Base-by-base conservation (phyloP, 345 rosid species). In the Lepidium africanum region DNA sequence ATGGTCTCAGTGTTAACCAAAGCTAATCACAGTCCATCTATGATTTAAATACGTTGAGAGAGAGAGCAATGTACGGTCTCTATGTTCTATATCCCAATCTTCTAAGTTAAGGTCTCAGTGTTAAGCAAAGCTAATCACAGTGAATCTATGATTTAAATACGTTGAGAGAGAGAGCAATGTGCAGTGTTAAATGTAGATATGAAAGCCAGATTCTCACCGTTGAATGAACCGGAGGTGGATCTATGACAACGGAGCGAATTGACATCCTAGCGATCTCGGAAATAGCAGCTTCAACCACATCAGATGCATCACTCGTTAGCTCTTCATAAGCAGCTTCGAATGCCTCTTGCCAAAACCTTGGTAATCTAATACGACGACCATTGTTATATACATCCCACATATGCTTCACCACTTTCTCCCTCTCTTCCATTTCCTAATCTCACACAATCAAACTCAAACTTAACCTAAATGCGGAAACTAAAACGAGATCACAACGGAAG, bases 381-480 rank as follows among this genome's bases (percentile, higher is more conserved):
- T 82, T 89, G 58, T 81, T 86, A 59, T 89, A 86, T 56, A 82
- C 87, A 77, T 89, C 96, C 92, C 92, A 89, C 89, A 87, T 89
- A 37, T 85, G 96, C 79, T 82, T 86, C 83, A 89, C 92, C 61
- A 84, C 92, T 72, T 85, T 89, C 85, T 85, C 96, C 76, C 92
- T 79, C 81, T 87, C 96, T 74, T 89, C 96, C 90, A 84, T 85
- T 77, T 89, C 96, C 91, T 89, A 67, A 38, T 36, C 59, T 66
- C 47, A 30, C 25, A 30, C 23, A 61, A 71, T 17, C 8, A 57
- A 50, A 17, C 25, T 37, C 25, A 13, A 4, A 5, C 33, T 30
- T 5, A 33, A 75, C 14, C 7, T 5, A 25, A 48, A 13, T 9
- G 35, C 33, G 5, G 12, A 57, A 47, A 5, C 25, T 9, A 16